Base-by-base conservation (phyloP, 2,329 filamentous ascomycete species). In the Trichoderma aggressivum region DNA sequence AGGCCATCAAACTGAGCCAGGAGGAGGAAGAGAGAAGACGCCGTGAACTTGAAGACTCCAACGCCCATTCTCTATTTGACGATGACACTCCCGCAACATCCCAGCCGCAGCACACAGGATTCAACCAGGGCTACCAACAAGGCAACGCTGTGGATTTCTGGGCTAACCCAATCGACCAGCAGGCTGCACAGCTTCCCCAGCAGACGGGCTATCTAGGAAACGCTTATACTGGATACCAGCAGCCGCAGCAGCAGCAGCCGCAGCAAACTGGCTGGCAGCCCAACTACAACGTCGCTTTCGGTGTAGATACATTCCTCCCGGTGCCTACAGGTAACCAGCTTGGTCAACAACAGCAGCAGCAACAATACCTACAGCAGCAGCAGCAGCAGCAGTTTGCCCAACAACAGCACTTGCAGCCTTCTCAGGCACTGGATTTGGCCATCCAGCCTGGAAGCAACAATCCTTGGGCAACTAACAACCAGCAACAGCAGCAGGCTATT, bases 101-200 rank as follows among this genome's bases (percentile, higher is more conserved):
- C 59, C 91, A 94, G 76, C 88, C 92, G 43, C 93, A 94, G 82
- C 89, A 89, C 53, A 98, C 94, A 16, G 95, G 94, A 43, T 94
- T 94, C 84, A 98, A 98, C 81, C 94, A 97, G 83, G 95, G 95
- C 60, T 99, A 99, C 78, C 94, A 98, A 84, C 96, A 99, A 82
- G 95, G 97, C 79, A 92, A 92, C 71, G 93, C 94, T 14, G 96
- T 99, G 21, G 96, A 99, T 82, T 98, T 97, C 89, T 96, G 97
- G 77, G 96, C 95, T 72, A 99, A 99, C 81, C 94, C 94, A 14
- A 91, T 98, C 77, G 93, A 95, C 71, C 90, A 80, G 68, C 91
- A 93, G 58, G 56, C 21, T 18, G 39, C 43, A 21, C 66, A 69
- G 66, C 11, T 69, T n/a, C 66, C 55, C 2, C 94, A 97, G 80